These are phyloP conservation scores for Sordariomycetes sp. DNA, from an alignment of 2,329 filamentous ascomycete genomes.

Conservation along the genomic window DNA sequence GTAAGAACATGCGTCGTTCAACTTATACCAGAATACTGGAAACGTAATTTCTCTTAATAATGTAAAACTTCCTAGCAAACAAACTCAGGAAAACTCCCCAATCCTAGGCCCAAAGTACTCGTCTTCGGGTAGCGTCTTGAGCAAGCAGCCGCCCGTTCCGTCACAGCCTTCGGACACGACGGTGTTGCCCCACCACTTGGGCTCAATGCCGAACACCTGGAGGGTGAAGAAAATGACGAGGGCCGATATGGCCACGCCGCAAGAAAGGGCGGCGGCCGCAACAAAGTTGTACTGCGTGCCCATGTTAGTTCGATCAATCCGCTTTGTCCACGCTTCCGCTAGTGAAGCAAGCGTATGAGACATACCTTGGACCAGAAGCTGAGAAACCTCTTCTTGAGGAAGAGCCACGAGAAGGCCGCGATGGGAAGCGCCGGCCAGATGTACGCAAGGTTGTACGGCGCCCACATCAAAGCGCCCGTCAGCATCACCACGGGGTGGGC, in stretches of 20 bases:
- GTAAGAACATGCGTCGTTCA: too few species aligned
- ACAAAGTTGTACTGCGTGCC: conserved; percentile 37
- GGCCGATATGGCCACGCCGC: conserved; percentile 36
- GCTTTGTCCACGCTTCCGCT: neutral
- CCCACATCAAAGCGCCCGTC: conserved; percentile 20
- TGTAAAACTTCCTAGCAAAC: too few species aligned
- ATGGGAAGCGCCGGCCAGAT: conserved; percentile 31
- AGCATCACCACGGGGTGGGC: conserved; percentile 27
- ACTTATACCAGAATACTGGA: too few species aligned
- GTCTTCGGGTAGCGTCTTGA: conserved; percentile 17
- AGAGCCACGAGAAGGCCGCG: conserved; percentile 29
- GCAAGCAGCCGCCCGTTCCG: conserved; percentile 24
- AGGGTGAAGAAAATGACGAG: conserved; percentile 44
- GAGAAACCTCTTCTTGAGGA: conserved; percentile 23
- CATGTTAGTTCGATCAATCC: neutral
- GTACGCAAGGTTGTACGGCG: conserved; percentile 31
- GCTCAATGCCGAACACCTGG: conserved; percentile 27
- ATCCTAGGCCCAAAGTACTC: conserved; percentile 20
- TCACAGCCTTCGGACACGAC: conserved; percentile 30
- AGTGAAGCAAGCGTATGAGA: neutral
- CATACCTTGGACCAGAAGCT: conserved; percentile 22
- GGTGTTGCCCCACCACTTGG: conserved; percentile 40
- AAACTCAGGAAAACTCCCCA: conserved; percentile 8
- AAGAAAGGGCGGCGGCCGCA: conserved; percentile 37
- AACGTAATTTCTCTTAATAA: too few species aligned